These are phyloP conservation scores for Hippophae rhamnoides DNA, from an alignment of 306 rosid species.

Conservation along the genomic window DNA sequence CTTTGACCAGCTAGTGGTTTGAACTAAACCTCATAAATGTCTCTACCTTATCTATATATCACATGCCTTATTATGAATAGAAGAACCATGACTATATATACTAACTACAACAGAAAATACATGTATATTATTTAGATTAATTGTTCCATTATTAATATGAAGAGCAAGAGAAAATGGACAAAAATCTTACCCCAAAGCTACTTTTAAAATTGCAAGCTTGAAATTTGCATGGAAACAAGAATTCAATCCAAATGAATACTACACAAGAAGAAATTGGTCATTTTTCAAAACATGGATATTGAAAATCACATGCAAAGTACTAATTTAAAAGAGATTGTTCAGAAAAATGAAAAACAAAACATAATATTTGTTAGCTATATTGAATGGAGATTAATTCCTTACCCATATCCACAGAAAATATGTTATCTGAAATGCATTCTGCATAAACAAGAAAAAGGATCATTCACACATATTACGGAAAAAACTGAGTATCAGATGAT, in stretches of 20 bases:
- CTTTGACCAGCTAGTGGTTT: too few relatives aligned
- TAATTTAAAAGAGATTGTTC: not conserved
- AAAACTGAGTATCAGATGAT: too few relatives aligned
- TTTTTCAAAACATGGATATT: not conserved
- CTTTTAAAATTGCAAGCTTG: constrained; percentile 45
- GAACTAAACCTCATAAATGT: too few relatives aligned
- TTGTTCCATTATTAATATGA: too few relatives aligned
- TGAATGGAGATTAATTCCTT: constrained; percentile 14
- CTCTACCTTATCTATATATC: too few relatives aligned
- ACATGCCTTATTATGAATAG: too few relatives aligned
- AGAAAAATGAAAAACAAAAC: not conserved
- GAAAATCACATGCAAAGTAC: not conserved
- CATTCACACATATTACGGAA: too few relatives aligned
- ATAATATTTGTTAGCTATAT: constrained; percentile 9
- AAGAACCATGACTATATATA: too few relatives aligned
- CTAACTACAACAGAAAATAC: too few relatives aligned
- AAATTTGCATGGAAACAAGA: constrained; percentile 64
- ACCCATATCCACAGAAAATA: constrained; percentile 83
- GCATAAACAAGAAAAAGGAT: constrained; percentile 27
- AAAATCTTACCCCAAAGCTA: constrained; percentile 52
- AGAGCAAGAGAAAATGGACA: too few relatives aligned
- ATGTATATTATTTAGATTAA: too few relatives aligned
- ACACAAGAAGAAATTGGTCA: constrained; percentile 27
- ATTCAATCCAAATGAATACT: constrained; percentile 63
- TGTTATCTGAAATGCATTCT: constrained; percentile 84